Percentiles rank a stretch among this genome's conserved stretches.
These are phyloP conservation scores for Clitocybe nebularis DNA, from an alignment of 1,284 basidiomycete species.

Conservation along the genomic window DNA sequence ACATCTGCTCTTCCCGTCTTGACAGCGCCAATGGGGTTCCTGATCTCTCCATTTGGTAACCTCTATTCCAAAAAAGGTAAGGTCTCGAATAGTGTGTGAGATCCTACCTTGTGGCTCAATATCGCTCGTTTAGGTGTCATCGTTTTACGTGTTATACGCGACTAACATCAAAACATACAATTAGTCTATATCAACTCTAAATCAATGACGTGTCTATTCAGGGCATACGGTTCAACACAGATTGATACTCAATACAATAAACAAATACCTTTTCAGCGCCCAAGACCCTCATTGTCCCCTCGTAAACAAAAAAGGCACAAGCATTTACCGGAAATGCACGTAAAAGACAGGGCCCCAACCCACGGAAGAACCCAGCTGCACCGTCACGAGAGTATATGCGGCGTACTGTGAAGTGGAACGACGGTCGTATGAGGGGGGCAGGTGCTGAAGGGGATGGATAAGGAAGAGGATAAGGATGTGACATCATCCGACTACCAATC, in stretches of 20 bases:
- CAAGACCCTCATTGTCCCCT: conserved; percentile 59
- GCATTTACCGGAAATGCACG: conserved; percentile 74
- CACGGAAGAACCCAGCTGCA: conserved; percentile 57
- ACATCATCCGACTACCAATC: conserved; percentile 58
- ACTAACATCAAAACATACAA: too few species aligned
- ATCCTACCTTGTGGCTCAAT: too few species aligned
- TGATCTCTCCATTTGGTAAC: background rate
- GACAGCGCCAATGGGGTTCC: too few species aligned
- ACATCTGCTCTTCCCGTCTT: too few species aligned
- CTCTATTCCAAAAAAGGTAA: background rate
- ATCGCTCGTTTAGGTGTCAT: too few species aligned
- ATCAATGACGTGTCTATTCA: background rate
- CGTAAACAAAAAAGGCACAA: conserved; percentile 69
- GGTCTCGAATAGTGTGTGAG: too few species aligned
- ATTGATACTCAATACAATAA: too few species aligned
- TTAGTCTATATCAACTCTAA: too few species aligned
- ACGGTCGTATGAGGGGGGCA: conserved; percentile 30
- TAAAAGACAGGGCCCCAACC: conserved; percentile 55
- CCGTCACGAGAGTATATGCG: conserved; percentile 51
- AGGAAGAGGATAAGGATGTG: conserved; percentile 39
- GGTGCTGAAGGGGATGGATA: conserved; percentile 17
- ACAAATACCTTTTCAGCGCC: conserved; percentile 61
- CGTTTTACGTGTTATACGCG: too few species aligned
- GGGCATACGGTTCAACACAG: background rate
- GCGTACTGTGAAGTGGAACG: conserved; percentile 44